Percentiles rank a stretch among this genome's conserved stretches.
These are phyloP conservation scores for Chrysosporium queenslandicum DNA, from an alignment of 2,329 filamentous ascomycete genomes.

Conservation along the genomic window DNA sequence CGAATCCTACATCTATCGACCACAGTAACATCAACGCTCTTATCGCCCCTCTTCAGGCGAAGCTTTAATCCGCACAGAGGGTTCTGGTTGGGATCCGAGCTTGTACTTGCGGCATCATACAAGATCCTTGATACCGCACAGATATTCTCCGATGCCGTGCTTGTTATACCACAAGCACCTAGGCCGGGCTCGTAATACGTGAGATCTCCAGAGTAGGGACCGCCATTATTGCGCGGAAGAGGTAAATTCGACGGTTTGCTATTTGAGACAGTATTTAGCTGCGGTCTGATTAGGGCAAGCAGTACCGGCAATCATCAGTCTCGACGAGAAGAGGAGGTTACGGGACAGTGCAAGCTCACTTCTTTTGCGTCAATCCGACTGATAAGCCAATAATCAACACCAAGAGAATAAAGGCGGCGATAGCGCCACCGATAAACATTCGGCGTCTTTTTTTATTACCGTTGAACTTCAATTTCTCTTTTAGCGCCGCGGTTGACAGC, in stretches of 20 bases:
- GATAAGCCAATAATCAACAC: constrained; percentile 28
- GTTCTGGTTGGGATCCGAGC: constrained; percentile 52
- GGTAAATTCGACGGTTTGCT: constrained; percentile 36
- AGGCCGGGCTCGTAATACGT: constrained; percentile 59
- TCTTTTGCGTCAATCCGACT: constrained; percentile 24
- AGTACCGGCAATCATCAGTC: neutral
- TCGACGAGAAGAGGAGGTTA: neutral
- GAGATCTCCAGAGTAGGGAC: constrained; percentile 52
- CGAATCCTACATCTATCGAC: constrained; percentile 53
- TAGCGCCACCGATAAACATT: constrained; percentile 13
- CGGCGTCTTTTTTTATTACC: constrained; percentile 12
- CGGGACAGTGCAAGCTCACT: constrained; percentile 5
- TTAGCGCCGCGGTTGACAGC: neutral
- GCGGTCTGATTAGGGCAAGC: neutral
- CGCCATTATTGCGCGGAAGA: constrained; percentile 41
- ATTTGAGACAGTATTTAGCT: neutral
- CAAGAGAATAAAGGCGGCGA: constrained; percentile 21
- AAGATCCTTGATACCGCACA: constrained; percentile 57
- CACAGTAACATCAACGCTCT: constrained; percentile 52
- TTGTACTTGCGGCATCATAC: constrained; percentile 50
- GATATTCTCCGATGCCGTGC: constrained; percentile 47
- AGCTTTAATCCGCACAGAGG: constrained; percentile 58
- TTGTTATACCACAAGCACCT: constrained; percentile 58
- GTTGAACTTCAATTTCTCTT: neutral
- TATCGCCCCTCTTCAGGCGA: constrained; percentile 47